Percentiles rank a stretch among this genome's conserved stretches.
phyloP scores from a whole-genome alignment of 345 rosid species.

The Excoecaria cochinchinensis region DNA sequence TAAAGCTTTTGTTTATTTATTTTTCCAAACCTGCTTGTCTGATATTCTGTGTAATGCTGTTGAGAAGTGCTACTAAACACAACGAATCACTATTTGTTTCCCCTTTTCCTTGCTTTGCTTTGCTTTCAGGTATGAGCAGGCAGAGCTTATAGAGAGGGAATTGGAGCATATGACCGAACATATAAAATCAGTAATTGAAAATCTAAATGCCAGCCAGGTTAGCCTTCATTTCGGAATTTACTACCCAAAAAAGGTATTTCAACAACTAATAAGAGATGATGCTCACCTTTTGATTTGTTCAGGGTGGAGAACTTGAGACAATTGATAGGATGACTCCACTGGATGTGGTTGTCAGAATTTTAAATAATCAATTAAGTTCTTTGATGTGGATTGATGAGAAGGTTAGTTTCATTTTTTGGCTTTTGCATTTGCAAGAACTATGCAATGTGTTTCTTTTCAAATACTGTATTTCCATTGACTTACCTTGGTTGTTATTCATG shows the following conservation, averaged over 20 bases:
- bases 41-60: background rate
- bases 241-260: constrained; percentile 8
- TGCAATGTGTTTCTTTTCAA: background rate
- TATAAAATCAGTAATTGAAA: constrained; percentile 79
- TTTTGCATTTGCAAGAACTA: background rate
- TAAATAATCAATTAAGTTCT: constrained; percentile 95
- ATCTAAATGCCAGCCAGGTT: constrained; percentile 80
- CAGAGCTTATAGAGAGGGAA: constrained; percentile 89
- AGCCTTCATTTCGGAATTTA: constrained; percentile 10
- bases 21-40: background rate
- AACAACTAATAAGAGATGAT: constrained; percentile 2
- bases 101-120: background rate
- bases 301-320: constrained; percentile 90
- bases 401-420: constrained; percentile 36
- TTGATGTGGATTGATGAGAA: constrained; percentile 98
- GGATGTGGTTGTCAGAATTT: constrained; percentile 81
- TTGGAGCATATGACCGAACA: constrained; percentile 92
- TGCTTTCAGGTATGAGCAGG: constrained; percentile 77
- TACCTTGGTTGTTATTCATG: background rate
- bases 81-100: background rate
- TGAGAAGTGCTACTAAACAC: background rate
- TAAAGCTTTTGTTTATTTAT: background rate
- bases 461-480: background rate
- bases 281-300: constrained; percentile 19
- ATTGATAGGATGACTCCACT: constrained; percentile 81